Conservation (phyloP, 2,329 filamentous ascomycete species). For the Curvularia spicifera region DNA sequence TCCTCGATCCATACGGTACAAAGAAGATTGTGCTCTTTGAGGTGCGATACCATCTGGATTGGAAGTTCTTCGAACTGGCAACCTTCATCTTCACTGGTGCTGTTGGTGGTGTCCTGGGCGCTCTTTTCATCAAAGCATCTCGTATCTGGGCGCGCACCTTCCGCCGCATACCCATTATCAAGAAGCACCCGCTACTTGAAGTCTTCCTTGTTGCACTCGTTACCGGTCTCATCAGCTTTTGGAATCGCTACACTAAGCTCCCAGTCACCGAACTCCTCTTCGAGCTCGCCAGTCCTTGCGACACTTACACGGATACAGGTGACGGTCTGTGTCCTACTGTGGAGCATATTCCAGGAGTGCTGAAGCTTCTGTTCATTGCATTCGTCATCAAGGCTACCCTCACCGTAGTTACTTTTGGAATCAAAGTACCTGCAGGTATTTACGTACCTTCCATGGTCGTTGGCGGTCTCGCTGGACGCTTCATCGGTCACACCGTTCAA, state of each 20-base stretch:
- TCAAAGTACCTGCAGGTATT: constrained; percentile 95
- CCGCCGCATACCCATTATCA: constrained; percentile 79
- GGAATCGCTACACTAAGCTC: constrained; percentile 88
- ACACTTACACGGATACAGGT: constrained; percentile 68
- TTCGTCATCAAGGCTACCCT: constrained; percentile 90
- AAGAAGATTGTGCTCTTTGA: constrained; percentile 97
- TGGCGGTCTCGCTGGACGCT: constrained; percentile 86
- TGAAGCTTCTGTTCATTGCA: constrained; percentile 74
- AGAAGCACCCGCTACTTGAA: constrained; percentile 82
- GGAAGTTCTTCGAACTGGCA: constrained; percentile 89
- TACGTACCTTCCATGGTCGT: constrained; percentile 99
- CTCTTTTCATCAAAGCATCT: constrained; percentile 95
- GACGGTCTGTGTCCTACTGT: constrained; percentile 79
- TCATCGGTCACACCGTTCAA: constrained; percentile 85
- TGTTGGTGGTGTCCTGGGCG: constrained; percentile 82
- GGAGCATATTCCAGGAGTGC: constrained; percentile 79
- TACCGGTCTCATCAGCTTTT: constrained; percentile 86
- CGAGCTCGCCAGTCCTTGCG: constrained; percentile 88
- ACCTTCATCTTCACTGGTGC: constrained; percentile 87
- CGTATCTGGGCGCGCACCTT: constrained; percentile 89
- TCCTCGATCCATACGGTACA: constrained; percentile 93
- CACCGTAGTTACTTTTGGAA: constrained; percentile 90
- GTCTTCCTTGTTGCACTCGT: constrained; percentile 85
- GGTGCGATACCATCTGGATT: constrained; percentile 87
- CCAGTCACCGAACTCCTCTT: constrained; percentile 90